Evolutionary conservation across 352 stramenopile genomes (phyloP), one percentile per base, ranked within the genome.

Genomic region (Pythium periplocum): DNA sequence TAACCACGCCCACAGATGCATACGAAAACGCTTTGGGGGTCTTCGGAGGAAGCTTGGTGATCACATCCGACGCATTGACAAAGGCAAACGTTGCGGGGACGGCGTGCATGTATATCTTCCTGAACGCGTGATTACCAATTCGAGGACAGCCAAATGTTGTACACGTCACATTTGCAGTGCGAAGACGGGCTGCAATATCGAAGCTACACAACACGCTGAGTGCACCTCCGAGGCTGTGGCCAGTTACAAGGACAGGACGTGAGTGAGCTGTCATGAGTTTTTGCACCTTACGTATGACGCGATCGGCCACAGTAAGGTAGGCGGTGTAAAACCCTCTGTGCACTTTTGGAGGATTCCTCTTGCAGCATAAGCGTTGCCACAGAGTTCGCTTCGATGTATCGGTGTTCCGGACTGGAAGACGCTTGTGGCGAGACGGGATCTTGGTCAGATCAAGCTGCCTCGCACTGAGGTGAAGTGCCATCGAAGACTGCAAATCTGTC

Each of bases 111-210:
- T 69, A 75, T n/a, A 57, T 53, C 39, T 71, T 71, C 48, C 68
- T 55, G 57, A 78, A 82, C 36, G 68, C 57, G 2, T 65, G 62
- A 51, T 75, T 75, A 8, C 69, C 61, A 12, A 78, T 54, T 7
- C 68, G 62, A 11, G 69, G 69, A 45, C 68, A 75, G 8, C 71
- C 68, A 52, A 78, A 78, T 4, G 66, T 78, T 11, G 66, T 74
- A 38, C 66, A 76, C 11, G 60, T 60, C 4, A 76, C 63, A 44
- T 77, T 71, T 2, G 51, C 45, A 12, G 66, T 61, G 8, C 51
- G 50, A 12, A 69, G 65, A n/a, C 58, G 59, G 9, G 55, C 34
- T 17, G 68, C 71, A 5, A 76, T 12, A 35, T 76, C 66, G 43
- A 81, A 75, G 31, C 59, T 68, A 36, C 71, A 78, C 10, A 81